Evolutionary conservation across 306 rosid genomes (phyloP).

Genomic region (Cucurbita ficifolia): DNA sequence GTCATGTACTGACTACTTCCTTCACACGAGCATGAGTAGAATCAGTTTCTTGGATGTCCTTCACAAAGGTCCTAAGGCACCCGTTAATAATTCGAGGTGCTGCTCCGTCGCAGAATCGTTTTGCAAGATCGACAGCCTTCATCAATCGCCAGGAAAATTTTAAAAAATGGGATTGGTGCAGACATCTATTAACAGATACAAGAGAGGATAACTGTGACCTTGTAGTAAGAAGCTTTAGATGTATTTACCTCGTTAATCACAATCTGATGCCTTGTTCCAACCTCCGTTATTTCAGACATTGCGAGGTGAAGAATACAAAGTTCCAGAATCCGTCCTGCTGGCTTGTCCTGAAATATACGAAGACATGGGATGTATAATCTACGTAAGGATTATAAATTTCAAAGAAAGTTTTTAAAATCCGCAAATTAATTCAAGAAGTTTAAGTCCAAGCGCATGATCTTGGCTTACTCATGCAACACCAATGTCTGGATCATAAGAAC

Average conservation of each 20-base stretch:
- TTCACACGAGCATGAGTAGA: neutral
- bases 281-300: slow-evolving; percentile 64
- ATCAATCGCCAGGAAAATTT: neutral
- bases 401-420: neutral
- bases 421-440: neutral
- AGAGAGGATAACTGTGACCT: neutral
- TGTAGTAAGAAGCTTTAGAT: neutral
- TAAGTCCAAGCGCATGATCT: neutral
- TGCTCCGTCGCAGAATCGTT: slow-evolving; percentile 90
- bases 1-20: neutral
- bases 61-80: slow-evolving; percentile 61
- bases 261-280: slow-evolving; percentile 65
- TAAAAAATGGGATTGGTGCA: neutral
- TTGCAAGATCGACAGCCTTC: slow-evolving; percentile 91
- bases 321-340: slow-evolving; percentile 76
- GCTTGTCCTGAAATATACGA: slow-evolving; percentile 35
- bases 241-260: slow-evolving; percentile 69
- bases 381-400: neutral
- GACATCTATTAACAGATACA: neutral
- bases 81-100: slow-evolving; percentile 90
- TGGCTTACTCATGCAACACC: neutral
- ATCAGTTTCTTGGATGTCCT: slow-evolving; percentile 23
- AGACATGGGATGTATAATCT: neutral
- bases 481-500: neutral
- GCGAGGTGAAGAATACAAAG: slow-evolving; percentile 91